phyloP scores from a whole-genome alignment of 2,329 filamentous ascomycete species.

The Diaporthe aspalathi region DNA sequence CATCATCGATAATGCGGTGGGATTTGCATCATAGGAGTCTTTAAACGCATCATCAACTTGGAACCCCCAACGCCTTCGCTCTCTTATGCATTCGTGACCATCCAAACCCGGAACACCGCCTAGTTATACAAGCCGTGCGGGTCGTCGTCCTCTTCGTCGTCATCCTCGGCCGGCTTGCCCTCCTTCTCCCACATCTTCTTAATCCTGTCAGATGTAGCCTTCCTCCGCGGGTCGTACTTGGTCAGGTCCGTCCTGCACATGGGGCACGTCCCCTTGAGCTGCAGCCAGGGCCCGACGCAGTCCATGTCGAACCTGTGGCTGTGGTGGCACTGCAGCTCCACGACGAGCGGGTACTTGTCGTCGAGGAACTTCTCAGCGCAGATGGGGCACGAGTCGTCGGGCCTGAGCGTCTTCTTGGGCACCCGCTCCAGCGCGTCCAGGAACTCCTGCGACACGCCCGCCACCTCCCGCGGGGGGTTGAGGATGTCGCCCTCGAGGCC shows the following conservation, averaged over 20 bases:
- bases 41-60: background rate
- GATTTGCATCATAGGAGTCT: background rate
- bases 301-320: constrained; percentile 73
- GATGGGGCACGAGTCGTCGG: constrained; percentile 69
- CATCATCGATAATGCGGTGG: background rate
- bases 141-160: constrained; percentile 67
- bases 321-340: constrained; percentile 71
- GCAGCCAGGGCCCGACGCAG: constrained; percentile 74
- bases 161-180: constrained; percentile 59
- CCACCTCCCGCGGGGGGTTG: constrained; percentile 62
- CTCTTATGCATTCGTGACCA: background rate
- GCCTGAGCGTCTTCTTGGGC: constrained; percentile 58
- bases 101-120: background rate
- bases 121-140: constrained; percentile 60
- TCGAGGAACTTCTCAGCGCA: constrained; percentile 72
- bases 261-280: constrained; percentile 73
- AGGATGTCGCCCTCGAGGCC: constrained; percentile 63
- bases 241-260: constrained; percentile 71
- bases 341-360: constrained; percentile 71
- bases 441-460: constrained; percentile 69
- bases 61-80: constrained; percentile 31
- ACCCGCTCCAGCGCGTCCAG: constrained; percentile 71
- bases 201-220: constrained; percentile 31
- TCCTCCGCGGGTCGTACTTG: constrained; percentile 47
- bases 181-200: constrained; percentile 55